These are phyloP conservation scores for Saturnispora galanensis DNA, from an alignment of 805 yeast genomes.

Conservation along the genomic window DNA sequence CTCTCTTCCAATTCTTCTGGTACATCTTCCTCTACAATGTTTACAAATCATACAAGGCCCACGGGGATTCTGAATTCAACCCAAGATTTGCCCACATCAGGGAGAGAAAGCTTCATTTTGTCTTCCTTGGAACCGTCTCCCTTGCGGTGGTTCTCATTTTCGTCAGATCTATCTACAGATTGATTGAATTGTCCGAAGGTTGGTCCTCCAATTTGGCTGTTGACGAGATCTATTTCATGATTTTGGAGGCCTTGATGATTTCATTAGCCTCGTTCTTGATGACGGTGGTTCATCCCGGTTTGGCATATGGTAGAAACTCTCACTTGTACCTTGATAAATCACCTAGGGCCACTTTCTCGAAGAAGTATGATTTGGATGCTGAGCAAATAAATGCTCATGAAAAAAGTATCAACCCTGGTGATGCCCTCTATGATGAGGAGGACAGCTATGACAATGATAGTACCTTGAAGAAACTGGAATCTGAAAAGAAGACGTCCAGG, in stretches of 20 bases:
- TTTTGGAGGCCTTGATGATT: conserved; percentile 55
- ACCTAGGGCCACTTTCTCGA: conserved; percentile 7
- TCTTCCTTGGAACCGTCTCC: conserved; percentile 36
- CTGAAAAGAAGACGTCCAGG: not conserved
- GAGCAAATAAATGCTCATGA: not conserved
- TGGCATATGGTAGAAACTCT: conserved; percentile 32
- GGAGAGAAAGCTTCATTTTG: conserved; percentile 27
- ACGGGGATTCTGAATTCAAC: conserved; percentile 28
- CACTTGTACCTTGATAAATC: conserved; percentile 15
- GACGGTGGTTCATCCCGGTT: conserved; percentile 55
- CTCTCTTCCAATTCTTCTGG: conserved; percentile 44
- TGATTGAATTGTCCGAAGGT: conserved; percentile 59
- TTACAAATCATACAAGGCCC: conserved; percentile 18
- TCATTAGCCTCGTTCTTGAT: conserved; percentile 34
- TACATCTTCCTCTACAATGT: conserved; percentile 35
- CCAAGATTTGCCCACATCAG: conserved; percentile 30
- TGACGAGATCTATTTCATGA: conserved; percentile 45
- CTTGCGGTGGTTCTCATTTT: conserved; percentile 44
- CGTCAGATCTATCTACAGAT: conserved; percentile 59
- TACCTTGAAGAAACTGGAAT: not conserved
- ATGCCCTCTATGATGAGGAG: not conserved
- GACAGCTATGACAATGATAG: not conserved
- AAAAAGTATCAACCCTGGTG: not conserved
- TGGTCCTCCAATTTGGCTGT: conserved; percentile 56
- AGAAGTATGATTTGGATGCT: not conserved